phyloP scores from a whole-genome alignment of 176 grass and related monocot genomes.

The Aegilops speltoides region DNA sequence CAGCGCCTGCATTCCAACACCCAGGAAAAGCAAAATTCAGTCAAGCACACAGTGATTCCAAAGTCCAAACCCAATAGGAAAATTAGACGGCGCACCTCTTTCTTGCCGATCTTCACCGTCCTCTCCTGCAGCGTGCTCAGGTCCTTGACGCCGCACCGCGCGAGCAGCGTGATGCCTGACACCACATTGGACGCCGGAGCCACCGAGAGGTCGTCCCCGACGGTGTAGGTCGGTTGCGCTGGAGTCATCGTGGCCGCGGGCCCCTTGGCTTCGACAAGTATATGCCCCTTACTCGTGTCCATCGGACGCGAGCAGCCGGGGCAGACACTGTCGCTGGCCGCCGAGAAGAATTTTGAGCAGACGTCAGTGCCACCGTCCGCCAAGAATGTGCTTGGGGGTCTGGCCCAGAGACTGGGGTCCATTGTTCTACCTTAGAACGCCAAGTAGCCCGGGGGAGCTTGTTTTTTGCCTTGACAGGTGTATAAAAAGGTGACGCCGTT shows the following conservation, averaged over 20 bases:
- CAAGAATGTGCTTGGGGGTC: too few relatives aligned
- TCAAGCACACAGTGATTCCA: neutral
- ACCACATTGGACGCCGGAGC: conserved; percentile 15
- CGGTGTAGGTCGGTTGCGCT: neutral
- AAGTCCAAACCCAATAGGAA: too few relatives aligned
- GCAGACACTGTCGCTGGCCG: neutral
- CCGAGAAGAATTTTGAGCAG: neutral
- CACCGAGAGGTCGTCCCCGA: conserved; percentile 24
- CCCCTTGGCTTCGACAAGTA: neutral
- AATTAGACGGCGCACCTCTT: neutral
- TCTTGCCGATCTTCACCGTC: conserved; percentile 18
- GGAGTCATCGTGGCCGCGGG: neutral
- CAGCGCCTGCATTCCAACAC: conserved; percentile 9
- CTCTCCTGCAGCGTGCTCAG: conserved; percentile 1
- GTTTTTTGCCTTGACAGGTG: neutral
- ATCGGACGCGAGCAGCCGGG: neutral
- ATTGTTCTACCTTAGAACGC: too few relatives aligned
- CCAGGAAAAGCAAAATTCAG: neutral
- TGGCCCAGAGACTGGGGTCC: too few relatives aligned
- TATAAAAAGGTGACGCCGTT: neutral
- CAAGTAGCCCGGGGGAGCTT: too few relatives aligned
- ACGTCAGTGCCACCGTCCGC: too few relatives aligned
- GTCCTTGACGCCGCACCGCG: conserved; percentile 11
- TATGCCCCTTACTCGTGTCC: neutral
- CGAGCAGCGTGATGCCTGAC: conserved; percentile 15